Base-by-base conservation (phyloP, 2,329 filamentous ascomycete species). In the Cercospora beticola region DNA sequence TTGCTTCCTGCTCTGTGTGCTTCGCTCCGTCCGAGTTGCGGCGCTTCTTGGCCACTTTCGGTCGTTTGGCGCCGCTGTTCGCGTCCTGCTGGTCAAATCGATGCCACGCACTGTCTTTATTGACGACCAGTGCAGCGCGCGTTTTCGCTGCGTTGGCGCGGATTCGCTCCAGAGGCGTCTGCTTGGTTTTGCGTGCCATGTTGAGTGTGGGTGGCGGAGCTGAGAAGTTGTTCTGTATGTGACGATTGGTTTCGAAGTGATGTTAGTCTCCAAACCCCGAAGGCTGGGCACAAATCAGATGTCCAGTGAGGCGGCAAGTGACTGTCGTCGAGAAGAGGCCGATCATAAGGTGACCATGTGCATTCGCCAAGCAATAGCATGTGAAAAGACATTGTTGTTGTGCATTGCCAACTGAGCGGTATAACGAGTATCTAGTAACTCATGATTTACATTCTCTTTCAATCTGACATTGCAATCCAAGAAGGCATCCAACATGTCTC, bases 141-240 rank as follows among this genome's bases (percentile, higher is more conserved):
- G 28, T 18, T 31, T 59, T 68, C 8, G 56, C 57, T 28, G 52
- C 30, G 7, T n/a, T 61, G 12, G 56, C 66, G 6, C 61, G 52
- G 26, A 68, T 68, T 40, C 54, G 56, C 14, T 64, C 66, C 6
- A 68, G 56, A 56, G 61, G 28, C 18, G 66, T 64, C n/a, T 46
- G 46, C 40, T 68, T 64, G 28, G 43, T 65, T 7, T 63, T 58
- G 14, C 40, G 26, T 12, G 46, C 56, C 36, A 60, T 64, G 61
- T n/a, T 26, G 62, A 7, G 30, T 31, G 30, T 36, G 33, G 33
- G 12, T 14, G 33, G 33, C 33, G 33, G 33, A 36, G 33, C 12
- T 36, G 33, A 5, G 33, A 5, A 14, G 33, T 36, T 36, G 33
- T 36, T 36, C 33, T 14, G 14, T 36, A 12, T 14, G 33, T 5